phyloP scores from a whole-genome alignment of 345 rosid genomes.

The Pelargonium nanum region DNA sequence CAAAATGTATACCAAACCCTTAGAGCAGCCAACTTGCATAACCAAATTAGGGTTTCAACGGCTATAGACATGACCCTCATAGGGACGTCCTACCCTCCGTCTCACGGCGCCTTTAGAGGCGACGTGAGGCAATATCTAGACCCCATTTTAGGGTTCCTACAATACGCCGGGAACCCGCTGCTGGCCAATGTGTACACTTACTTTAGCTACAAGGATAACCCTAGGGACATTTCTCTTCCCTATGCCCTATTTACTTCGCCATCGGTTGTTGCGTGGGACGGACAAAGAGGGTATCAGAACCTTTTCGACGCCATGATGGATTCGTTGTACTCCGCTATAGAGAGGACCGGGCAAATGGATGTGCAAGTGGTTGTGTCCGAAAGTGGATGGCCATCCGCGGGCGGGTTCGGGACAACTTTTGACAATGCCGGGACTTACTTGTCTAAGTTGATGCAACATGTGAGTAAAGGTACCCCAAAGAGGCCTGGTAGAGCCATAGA shows the following conservation, averaged over 20 bases:
- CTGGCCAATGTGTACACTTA: conserved; percentile 30
- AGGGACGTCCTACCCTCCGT: conserved; percentile 31
- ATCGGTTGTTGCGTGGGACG: conserved; percentile 19
- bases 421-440: conserved; percentile 19
- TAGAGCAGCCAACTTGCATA: conserved; percentile 22
- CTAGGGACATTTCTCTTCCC: conserved; percentile 18
- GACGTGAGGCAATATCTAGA: conserved; percentile 20
- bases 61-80: conserved; percentile 29
- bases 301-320: conserved; percentile 35
- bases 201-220: conserved; percentile 24
- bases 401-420: conserved; percentile 11
- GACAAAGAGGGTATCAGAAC: conserved; percentile 16
- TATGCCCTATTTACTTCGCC: conserved; percentile 27
- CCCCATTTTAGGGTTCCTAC: conserved; percentile 21
- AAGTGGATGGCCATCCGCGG: conserved; percentile 34
- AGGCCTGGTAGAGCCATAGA: conserved; percentile 24
- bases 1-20: conserved; percentile 24
- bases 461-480: conserved; percentile 27
- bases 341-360: conserved; percentile 16
- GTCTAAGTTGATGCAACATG: conserved; percentile 21
- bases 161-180: conserved; percentile 11
- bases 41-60: conserved; percentile 29
- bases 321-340: conserved; percentile 22
- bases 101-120: conserved; percentile 23
- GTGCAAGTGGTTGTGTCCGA: conserved; percentile 29